Evolutionary conservation across 331 rosid genomes (phyloP), one percentile per base, ranked within the genome.

Genomic region (Quercus tomentella): DNA sequence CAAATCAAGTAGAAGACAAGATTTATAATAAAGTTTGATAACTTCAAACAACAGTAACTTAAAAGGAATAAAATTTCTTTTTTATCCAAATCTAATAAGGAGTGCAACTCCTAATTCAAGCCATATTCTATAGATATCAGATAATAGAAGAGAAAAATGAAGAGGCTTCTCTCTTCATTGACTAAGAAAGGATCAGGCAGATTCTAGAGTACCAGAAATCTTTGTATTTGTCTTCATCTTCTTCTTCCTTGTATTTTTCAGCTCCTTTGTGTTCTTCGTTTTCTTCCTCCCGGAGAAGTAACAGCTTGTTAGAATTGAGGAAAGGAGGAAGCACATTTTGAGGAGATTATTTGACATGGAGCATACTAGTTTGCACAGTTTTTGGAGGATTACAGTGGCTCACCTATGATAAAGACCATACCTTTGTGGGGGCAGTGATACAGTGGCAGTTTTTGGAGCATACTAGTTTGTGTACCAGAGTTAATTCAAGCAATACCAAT

Each of bases 321-420:
- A 91, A 80, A 85, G 85, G 66, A 43, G 95, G 98, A 79, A 88
- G 83, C 86, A 87, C 94, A 8, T 89, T 56, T 84, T 94, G 73
- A 85, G 93, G 79, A 94, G 97, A 84, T 85, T 92, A 67, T 94
- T 91, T 84, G 97, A 89, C 7, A 88, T 92, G 97, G 91, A 37
- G 86, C 97, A 92, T 74, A 88, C 92, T 26, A 92, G 89, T 92
- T 90, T 88, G 90, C 86, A 1, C 78, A 80, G 58, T 85, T 89
- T 84, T 91, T 92, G 69, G 85, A 85, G 31, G 71, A 22, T 77
- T 92, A 87, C 68, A 88, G 97, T 61, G 97, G 92, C 6, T 92
- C 92, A 8, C 93, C 97, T 15, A 57, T 86, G 16, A 82, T 86
- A 63, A 94, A 88, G 83, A 81, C 95, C 76, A 89, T 91, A 56